Percentiles rank a stretch among this genome's conserved stretches.
Evolutionary conservation across 371 early-diverging fungal species (phyloP).

Genomic region (Dichotomocladium elegans): DNA sequence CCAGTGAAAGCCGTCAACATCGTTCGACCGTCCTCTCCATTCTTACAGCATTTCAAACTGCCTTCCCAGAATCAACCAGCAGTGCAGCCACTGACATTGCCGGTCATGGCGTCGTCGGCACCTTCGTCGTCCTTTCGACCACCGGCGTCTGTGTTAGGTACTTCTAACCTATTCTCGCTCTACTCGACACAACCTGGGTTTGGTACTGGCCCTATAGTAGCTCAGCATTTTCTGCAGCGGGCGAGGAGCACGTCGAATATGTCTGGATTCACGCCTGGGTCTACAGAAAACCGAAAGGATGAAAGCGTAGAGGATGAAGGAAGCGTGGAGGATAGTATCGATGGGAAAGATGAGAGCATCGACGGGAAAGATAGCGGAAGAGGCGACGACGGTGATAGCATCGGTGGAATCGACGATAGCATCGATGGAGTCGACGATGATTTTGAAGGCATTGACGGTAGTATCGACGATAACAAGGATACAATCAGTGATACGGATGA

Average conservation of each 20-base stretch:
- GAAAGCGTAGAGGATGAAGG: conserved; percentile 3
- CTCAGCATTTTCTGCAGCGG: conserved; percentile 11
- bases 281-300: conserved; percentile 1
- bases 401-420: no score
- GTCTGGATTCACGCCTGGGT: conserved; percentile 10
- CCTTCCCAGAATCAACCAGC: no score
- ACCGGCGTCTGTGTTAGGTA: conserved; percentile 5
- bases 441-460: no score
- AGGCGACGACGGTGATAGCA: conserved; percentile 1
- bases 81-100: no score
- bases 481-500: conserved; percentile 1
- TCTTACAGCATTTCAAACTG: no score
- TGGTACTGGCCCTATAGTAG: conserved; percentile 1
- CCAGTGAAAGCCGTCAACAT: no score
- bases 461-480: conserved; percentile 6
- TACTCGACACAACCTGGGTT: conserved; percentile 10
- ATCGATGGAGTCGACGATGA: no score
- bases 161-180: conserved; percentile 12
- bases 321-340: conserved; percentile 1
- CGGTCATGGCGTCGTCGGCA: no score
- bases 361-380: background rate
- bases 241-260: conserved; percentile 16
- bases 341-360: background rate
- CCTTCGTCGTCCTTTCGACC: conserved; percentile 8
- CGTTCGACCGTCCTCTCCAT: no score